phyloP scores from a whole-genome alignment of 1,139 yeast genomes.

The Magnusiomyces fungicola region DNA sequence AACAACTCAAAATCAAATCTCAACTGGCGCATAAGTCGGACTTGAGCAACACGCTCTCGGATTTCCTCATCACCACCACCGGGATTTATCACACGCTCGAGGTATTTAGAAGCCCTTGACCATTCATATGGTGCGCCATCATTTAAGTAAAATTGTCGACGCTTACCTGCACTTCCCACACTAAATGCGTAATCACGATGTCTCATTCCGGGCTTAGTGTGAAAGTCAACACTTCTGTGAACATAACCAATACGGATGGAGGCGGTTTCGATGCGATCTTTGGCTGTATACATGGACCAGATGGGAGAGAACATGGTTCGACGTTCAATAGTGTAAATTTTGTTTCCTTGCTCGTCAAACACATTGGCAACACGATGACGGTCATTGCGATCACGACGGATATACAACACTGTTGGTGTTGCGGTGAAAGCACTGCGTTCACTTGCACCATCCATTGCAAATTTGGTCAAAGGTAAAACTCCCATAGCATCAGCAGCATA shows the following conservation, averaged over 20 bases:
- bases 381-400: slow-evolving; percentile 46
- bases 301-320: slow-evolving; percentile 43
- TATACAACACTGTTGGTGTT: slow-evolving; percentile 38
- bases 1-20: slow-evolving; percentile 53
- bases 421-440: slow-evolving; percentile 29
- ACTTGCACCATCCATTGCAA: slow-evolving; percentile 13
- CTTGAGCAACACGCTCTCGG: slow-evolving; percentile 48
- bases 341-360: slow-evolving; percentile 40
- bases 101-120: slow-evolving; percentile 44
- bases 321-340: slow-evolving; percentile 46
- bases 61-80: slow-evolving; percentile 50
- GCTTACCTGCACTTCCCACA: slow-evolving; percentile 29
- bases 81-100: slow-evolving; percentile 48
- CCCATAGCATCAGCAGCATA: slow-evolving; percentile 14
- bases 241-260: slow-evolving; percentile 45
- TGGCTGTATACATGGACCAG: slow-evolving; percentile 45
- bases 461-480: slow-evolving; percentile 7
- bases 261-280: slow-evolving; percentile 44
- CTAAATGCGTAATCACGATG: slow-evolving; percentile 36
- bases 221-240: slow-evolving; percentile 44
- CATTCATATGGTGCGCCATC: slow-evolving; percentile 52
- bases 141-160: slow-evolving; percentile 37
- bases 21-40: slow-evolving; percentile 50
- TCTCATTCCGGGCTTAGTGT: slow-evolving; percentile 40
- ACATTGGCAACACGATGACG: slow-evolving; percentile 43